Conservation (phyloP, 2,329 filamentous ascomycete species). For the Periconia sp. region DNA sequence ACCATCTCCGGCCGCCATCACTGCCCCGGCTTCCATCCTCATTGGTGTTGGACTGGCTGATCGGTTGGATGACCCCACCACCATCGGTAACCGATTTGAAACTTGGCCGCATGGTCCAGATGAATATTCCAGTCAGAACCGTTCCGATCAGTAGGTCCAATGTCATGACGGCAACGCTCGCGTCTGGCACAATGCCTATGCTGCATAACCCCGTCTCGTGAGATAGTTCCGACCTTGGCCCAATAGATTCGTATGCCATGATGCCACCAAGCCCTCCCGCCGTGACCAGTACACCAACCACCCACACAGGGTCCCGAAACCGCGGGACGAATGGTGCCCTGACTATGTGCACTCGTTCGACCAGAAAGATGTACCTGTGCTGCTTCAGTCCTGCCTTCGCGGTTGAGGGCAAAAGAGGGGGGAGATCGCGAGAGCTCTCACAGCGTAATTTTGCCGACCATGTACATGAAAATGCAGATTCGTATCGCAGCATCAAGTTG, state of each 20-base stretch:
- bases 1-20: background rate
- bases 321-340: slow-evolving; percentile 31
- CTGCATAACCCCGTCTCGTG: slow-evolving; percentile 30
- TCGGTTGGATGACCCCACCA: too few species aligned
- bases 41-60: background rate
- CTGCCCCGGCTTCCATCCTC: background rate
- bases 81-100: slow-evolving; percentile 4
- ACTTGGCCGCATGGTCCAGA: slow-evolving; percentile 34
- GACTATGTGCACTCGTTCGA: slow-evolving; percentile 42
- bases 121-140: slow-evolving; percentile 37
- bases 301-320: slow-evolving; percentile 33
- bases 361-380: slow-evolving; percentile 39
- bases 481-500: slow-evolving; percentile 35
- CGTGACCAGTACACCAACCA: slow-evolving; percentile 22
- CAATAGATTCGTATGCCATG: slow-evolving; percentile 21
- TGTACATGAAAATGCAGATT: slow-evolving; percentile 41
- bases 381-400: background rate
- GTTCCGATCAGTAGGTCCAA: slow-evolving; percentile 39
- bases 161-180: slow-evolving; percentile 32
- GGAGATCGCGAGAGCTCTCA: slow-evolving; percentile 3
- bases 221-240: slow-evolving; percentile 29
- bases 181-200: slow-evolving; percentile 36
- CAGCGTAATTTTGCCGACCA: slow-evolving; percentile 32
- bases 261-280: slow-evolving; percentile 23
- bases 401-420: background rate